A percentile compares a stretch with the other conserved stretches of the same genome.
Evolutionary conservation across 805 yeast genomes (phyloP).

Genomic region (Yarrowia sp.): DNA sequence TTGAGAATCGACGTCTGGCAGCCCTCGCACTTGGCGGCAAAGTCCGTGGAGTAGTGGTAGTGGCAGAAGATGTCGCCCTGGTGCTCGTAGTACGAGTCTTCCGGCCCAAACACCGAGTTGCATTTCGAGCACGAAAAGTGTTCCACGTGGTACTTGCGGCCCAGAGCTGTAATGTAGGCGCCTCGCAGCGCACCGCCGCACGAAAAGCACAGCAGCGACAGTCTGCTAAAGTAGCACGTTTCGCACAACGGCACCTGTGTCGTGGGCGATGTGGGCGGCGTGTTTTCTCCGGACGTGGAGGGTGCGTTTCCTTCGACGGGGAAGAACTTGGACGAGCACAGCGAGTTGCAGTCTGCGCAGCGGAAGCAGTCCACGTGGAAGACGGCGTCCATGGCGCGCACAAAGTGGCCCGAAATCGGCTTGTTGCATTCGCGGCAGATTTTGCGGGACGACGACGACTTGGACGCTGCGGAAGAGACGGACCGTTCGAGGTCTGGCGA

Average conservation of each 20-base stretch:
- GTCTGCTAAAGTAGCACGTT: conserved; percentile 81
- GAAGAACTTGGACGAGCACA: conserved; percentile 83
- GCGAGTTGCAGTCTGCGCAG: conserved; percentile 77
- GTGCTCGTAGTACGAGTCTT: conserved; percentile 89
- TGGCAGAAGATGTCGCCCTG: conserved; percentile 82
- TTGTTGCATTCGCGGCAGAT: conserved; percentile 52
- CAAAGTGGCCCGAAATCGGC: conserved; percentile 68
- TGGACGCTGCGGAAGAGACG: background rate
- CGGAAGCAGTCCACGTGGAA: conserved; percentile 86
- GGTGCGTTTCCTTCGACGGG: conserved; percentile 54
- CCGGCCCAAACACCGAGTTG: conserved; percentile 77
- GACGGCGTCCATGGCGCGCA: conserved; percentile 73
- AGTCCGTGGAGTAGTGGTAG: conserved; percentile 80
- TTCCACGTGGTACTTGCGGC: conserved; percentile 87
- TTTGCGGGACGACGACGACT: conserved; percentile 10
- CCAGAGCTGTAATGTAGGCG: conserved; percentile 89
- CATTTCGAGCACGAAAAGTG: conserved; percentile 93
- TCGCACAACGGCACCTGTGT: conserved; percentile 74
- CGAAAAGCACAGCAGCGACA: conserved; percentile 78
- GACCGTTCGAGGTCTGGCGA: background rate
- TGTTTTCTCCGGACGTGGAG: conserved; percentile 26
- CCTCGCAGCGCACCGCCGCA: conserved; percentile 87
- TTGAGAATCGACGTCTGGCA: conserved; percentile 87
- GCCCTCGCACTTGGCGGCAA: conserved; percentile 89
- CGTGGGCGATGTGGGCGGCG: conserved; percentile 34